Conservation (phyloP, 768 basidiomycete species). For the Udeniomyces megalosporus region DNA sequence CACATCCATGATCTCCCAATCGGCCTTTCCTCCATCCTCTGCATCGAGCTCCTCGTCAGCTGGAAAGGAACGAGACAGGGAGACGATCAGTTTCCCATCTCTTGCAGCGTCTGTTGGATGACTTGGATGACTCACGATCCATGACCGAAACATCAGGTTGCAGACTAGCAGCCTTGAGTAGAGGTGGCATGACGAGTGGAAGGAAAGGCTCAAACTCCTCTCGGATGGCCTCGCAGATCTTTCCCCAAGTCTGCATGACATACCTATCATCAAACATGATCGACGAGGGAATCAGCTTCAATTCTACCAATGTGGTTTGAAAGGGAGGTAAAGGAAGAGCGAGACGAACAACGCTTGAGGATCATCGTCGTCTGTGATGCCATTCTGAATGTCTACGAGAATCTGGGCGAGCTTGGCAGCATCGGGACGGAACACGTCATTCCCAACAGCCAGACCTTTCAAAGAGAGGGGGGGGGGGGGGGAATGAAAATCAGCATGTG, state of each 20-base stretch:
- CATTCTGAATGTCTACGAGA: conserved; percentile 61
- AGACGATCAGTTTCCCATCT: no score
- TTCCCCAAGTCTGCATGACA: conserved; percentile 54
- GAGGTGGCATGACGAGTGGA: conserved; percentile 62
- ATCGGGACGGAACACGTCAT: conserved; percentile 56
- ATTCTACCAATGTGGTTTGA: no score
- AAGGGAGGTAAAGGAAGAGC: no score
- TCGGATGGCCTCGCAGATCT: conserved; percentile 69
- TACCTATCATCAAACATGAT: background rate
- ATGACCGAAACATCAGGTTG: conserved; percentile 64
- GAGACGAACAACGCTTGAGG: conserved; percentile 28
- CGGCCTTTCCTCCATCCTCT: conserved; percentile 53
- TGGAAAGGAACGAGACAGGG: conserved; percentile 27
- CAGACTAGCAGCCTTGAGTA: conserved; percentile 57
- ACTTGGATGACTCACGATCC: conserved; percentile 36
- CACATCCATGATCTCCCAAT: background rate
- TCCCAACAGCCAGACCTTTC: conserved; percentile 67
- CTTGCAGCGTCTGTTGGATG: no score
- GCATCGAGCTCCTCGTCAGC: conserved; percentile 35
- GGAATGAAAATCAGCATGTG: no score
- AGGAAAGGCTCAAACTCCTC: conserved; percentile 75
- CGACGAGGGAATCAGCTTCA: background rate
- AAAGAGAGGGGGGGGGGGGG: background rate
- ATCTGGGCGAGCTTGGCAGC: conserved; percentile 53
- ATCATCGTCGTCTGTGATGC: conserved; percentile 52